Evolutionary conservation across 129 eudicot species (phyloP), one percentile per base, ranked within the genome.

Genomic region (Saussurea involucrata): DNA sequence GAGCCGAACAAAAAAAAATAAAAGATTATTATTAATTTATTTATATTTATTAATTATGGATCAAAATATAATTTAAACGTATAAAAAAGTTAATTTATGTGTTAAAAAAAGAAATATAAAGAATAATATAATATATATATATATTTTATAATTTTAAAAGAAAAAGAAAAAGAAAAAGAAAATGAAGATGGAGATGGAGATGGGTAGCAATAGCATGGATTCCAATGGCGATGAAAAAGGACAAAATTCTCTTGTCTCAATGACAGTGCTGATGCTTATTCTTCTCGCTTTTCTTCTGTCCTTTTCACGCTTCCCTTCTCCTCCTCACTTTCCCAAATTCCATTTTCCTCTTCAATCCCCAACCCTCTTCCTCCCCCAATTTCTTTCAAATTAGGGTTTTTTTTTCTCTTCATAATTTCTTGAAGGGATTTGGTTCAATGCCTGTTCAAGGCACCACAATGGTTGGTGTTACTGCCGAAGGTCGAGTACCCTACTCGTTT

Each of bases 401-500:
- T 57, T 24, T 25, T 67, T 36, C 31, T n/a, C 22, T 53, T 53
- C 61, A 12, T 40, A 9, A 40, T 2, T 69, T 37, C 18, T 22
- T 36, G 4, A 20, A 5, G 32, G 58, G 58, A 69, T 22, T 72
- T 65, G 29, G 15, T 49, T 42, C 74, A 20, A 72, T 75, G 81
- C 37, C 37, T 33, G 37, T 33, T 36, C 44, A 36, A 36, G 44
- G 12, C 44, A 87, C 80, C 78, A 85, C 77, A 22, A 76, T 76
- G 82, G 85, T 84, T 74, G 64, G 61, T 42, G 84, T 83, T 74
- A 44, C 66, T 53, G 82, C 28, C 20, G 86, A 81, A 7, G 86
- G 71, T 33, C 82, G 87, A 37, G 81, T 74, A 0, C 90, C 89
- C 1, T 92, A 90, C 81, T 83, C 92, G 24, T 89, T 91, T 72